Evolutionary conservation across 371 early-diverging fungal genomes (phyloP).

Genomic region (Zopfochytrium polystomum): DNA sequence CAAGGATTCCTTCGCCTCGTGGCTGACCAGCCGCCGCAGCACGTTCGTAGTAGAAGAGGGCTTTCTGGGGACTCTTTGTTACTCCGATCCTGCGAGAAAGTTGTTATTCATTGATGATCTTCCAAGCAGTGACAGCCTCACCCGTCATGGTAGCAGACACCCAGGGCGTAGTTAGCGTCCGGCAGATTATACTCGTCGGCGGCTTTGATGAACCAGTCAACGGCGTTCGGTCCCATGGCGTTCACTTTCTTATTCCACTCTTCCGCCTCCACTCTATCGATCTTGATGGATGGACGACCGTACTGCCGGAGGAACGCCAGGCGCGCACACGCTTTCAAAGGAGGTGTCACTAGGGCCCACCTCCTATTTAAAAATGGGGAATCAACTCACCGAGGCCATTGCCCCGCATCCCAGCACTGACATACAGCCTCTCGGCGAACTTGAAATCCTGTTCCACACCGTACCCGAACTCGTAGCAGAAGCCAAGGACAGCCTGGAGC

Average conservation of each 20-base stretch:
- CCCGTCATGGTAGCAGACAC: constrained; percentile 59
- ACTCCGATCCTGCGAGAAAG: too few species aligned
- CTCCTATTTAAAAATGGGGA: neutral
- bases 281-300: constrained; percentile 70
- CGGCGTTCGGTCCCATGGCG: constrained; percentile 42
- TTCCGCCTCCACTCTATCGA: constrained; percentile 69
- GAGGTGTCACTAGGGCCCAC: too few species aligned
- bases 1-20: constrained; percentile 79
- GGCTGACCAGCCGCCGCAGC: constrained; percentile 75
- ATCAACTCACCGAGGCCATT: constrained; percentile 34
- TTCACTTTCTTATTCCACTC: constrained; percentile 49
- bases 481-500: constrained; percentile 51
- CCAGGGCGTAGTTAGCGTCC: constrained; percentile 14
- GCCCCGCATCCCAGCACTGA: constrained; percentile 53
- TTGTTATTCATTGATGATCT: too few species aligned
- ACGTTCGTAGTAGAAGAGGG: constrained; percentile 65
- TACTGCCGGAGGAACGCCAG: constrained; percentile 70
- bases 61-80: constrained; percentile 55
- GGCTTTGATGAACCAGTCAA: constrained; percentile 59
- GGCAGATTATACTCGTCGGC: constrained; percentile 43
- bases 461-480: constrained; percentile 74
- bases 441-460: constrained; percentile 57
- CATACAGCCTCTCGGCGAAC: constrained; percentile 61
- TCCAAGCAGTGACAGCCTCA: constrained; percentile 30
- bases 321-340: constrained; percentile 52